phyloP scores from a whole-genome alignment of 1,284 basidiomycete genomes.

The Wallemia hederae region DNA sequence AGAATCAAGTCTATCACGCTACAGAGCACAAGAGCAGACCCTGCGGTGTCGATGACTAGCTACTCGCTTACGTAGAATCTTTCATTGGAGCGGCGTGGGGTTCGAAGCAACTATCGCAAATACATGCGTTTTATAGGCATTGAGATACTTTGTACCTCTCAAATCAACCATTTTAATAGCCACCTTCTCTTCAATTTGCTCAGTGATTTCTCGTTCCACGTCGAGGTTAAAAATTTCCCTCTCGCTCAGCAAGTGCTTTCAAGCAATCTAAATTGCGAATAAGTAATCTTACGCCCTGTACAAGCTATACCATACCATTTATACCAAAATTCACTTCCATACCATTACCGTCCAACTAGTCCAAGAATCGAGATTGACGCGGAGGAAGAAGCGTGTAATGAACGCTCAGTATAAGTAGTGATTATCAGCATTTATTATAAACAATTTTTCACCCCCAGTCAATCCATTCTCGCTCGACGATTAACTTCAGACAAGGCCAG shows the following conservation, averaged over 20 bases:
- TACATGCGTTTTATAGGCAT: too few relatives aligned
- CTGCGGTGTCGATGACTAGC: too few relatives aligned
- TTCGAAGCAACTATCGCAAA: too few relatives aligned
- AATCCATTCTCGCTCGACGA: too few relatives aligned
- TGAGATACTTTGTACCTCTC: too few relatives aligned
- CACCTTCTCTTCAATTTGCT: too few relatives aligned
- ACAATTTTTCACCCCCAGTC: background rate
- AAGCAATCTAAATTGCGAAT: background rate
- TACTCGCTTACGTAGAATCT: too few relatives aligned
- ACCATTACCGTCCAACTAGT: background rate
- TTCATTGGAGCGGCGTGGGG: too few relatives aligned
- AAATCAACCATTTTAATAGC: background rate
- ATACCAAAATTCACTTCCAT: background rate
- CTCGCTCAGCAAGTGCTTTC: background rate
- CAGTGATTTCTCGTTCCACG: background rate
- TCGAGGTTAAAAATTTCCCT: background rate
- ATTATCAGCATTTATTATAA: too few relatives aligned
- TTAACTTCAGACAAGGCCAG: too few relatives aligned
- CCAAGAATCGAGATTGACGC: background rate
- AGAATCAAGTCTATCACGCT: too few relatives aligned
- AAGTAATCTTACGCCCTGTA: background rate
- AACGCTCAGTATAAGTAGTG: background rate
- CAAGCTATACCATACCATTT: background rate
- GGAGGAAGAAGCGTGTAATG: background rate
- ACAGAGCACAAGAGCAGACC: too few relatives aligned